A percentile compares a stretch with the other conserved stretches of the same genome.
These are phyloP conservation scores for Mycosarcoma maydis DNA, from an alignment of 1,284 basidiomycete genomes.

Conservation along the genomic window DNA sequence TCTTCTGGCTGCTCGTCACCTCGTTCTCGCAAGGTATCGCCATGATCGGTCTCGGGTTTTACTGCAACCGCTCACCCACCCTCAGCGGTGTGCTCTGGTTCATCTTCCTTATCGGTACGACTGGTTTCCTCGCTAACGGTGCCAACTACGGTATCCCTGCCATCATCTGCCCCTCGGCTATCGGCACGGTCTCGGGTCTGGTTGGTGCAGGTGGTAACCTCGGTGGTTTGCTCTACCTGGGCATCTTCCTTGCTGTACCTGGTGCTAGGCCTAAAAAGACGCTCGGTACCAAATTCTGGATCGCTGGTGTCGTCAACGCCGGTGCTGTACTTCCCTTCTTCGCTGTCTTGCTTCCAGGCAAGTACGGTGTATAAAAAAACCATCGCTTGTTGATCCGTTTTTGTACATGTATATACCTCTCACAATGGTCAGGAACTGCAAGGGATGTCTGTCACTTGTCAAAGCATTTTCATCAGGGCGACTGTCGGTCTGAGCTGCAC, in stretches of 20 bases:
- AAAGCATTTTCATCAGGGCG: too few relatives aligned
- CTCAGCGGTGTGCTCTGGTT: conserved; percentile 55
- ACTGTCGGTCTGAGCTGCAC: too few relatives aligned
- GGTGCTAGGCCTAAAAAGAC: conserved; percentile 37
- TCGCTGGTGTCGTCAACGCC: conserved; percentile 56
- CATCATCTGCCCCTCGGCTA: conserved; percentile 51
- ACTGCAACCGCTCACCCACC: conserved; percentile 68
- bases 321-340: conserved; percentile 52
- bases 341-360: conserved; percentile 40
- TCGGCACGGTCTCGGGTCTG: conserved; percentile 57
- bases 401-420: conserved; percentile 2
- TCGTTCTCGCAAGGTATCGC: conserved; percentile 71
- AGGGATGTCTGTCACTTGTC: not conserved
- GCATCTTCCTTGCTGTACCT: conserved; percentile 51
- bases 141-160: conserved; percentile 56
- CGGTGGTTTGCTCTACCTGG: conserved; percentile 54
- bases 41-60: conserved; percentile 70
- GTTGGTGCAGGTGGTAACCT: conserved; percentile 57
- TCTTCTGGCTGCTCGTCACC: conserved; percentile 70
- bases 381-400: not conserved
- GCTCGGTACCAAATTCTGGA: conserved; percentile 60
- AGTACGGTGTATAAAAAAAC: conserved; percentile 25
- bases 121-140: conserved; percentile 59
- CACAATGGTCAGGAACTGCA: conserved; percentile 1
- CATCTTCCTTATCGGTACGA: conserved; percentile 55